Conservation (phyloP, 495 filamentous ascomycete genomes). For the Stereocaulon alpinum region DNA sequence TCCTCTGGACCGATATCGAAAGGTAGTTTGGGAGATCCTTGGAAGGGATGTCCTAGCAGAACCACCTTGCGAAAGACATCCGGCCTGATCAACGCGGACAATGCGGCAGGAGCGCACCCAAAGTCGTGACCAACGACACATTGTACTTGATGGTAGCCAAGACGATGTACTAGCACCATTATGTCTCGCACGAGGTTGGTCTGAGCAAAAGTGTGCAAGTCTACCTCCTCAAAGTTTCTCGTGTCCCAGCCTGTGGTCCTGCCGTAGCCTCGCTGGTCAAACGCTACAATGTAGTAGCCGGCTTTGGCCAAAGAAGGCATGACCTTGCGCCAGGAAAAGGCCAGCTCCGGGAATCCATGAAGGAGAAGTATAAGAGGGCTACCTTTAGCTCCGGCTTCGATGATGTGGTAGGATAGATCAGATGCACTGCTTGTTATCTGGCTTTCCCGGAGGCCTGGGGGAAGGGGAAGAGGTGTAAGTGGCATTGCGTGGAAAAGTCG, state of each 20-base stretch:
- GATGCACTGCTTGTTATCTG: slow-evolving; percentile 37
- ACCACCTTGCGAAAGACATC: slow-evolving; percentile 50
- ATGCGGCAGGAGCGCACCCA: slow-evolving; percentile 47
- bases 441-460: slow-evolving; percentile 38
- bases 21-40: slow-evolving; percentile 30
- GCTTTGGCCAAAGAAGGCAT: slow-evolving; percentile 44
- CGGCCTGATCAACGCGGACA: slow-evolving; percentile 51
- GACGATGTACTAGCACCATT: slow-evolving; percentile 47
- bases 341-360: slow-evolving; percentile 59
- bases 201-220: slow-evolving; percentile 46
- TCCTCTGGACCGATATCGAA: neutral
- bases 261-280: slow-evolving; percentile 61
- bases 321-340: slow-evolving; percentile 59
- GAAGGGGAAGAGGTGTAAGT: slow-evolving; percentile 39
- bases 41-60: slow-evolving; percentile 49
- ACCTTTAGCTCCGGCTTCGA: slow-evolving; percentile 40
- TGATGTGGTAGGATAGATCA: slow-evolving; percentile 50
- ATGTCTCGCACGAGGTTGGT: slow-evolving; percentile 53
- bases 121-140: slow-evolving; percentile 61
- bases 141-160: slow-evolving; percentile 47
- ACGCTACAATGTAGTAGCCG: slow-evolving; percentile 54
- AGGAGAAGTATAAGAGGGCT: slow-evolving; percentile 52
- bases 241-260: slow-evolving; percentile 53
- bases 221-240: slow-evolving; percentile 37
- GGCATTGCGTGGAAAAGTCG: neutral